phyloP scores from a whole-genome alignment of 2,329 filamentous ascomycete species.

The Cryphonectria japonica region DNA sequence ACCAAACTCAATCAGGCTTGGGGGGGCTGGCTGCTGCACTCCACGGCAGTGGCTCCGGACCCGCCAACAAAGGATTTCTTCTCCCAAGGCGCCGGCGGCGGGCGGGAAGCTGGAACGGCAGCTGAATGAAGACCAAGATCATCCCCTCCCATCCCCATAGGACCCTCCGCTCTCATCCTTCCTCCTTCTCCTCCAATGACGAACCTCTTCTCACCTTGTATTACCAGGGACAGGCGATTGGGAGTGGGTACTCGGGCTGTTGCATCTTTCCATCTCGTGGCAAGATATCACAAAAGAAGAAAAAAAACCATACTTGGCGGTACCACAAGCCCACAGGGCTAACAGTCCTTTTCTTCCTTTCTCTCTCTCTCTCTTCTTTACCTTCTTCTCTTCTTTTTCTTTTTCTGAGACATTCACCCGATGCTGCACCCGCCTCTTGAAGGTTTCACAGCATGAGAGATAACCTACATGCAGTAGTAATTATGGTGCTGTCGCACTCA shows the following conservation, averaged over 20 bases:
- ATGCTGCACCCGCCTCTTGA: neutral
- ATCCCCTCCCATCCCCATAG: too few relatives aligned
- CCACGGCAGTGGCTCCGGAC: neutral
- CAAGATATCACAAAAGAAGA: neutral
- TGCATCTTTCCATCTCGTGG: slow-evolving; percentile 22
- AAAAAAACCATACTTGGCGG: neutral
- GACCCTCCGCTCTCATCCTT: neutral
- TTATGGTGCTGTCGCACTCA: too few relatives aligned
- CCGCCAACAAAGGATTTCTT: neutral
- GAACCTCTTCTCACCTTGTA: neutral
- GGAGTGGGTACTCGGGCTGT: slow-evolving; percentile 5
- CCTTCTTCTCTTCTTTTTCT: neutral
- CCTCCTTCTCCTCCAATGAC: neutral
- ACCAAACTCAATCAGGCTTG: slow-evolving; percentile 3
- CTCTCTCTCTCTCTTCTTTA: neutral
- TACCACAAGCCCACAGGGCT: neutral
- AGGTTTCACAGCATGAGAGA: neutral
- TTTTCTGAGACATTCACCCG: neutral
- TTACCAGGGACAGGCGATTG: neutral
- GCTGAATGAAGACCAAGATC: neutral
- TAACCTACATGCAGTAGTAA: neutral
- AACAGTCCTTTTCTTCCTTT: neutral
- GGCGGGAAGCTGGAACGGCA: neutral
- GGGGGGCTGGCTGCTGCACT: neutral
- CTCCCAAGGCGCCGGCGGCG: too few relatives aligned